phyloP scores from a whole-genome alignment of 192 early-diverging fungal species.

The Dimargaris cristalligena region DNA sequence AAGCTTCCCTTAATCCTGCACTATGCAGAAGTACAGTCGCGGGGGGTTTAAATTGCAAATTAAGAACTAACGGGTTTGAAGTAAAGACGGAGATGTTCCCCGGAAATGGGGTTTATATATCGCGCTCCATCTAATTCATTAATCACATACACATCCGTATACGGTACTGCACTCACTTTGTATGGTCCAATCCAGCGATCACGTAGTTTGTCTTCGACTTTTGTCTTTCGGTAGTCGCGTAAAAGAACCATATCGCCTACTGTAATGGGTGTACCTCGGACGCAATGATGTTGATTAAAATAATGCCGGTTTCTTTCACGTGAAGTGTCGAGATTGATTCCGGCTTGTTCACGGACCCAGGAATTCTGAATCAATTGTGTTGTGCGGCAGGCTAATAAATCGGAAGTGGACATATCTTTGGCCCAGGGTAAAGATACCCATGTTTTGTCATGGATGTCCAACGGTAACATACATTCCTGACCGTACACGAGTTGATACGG shows the following conservation, averaged over 20 bases:
- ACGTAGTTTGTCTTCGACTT: slow-evolving; percentile 7
- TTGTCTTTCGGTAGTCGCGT: not conserved
- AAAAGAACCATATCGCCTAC: slow-evolving; percentile 9
- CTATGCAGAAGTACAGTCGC: too few species aligned
- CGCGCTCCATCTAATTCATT: not conserved
- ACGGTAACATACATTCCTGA: slow-evolving; percentile 5
- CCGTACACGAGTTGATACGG: slow-evolving; percentile 11
- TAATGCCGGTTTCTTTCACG: not conserved
- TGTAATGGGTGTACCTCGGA: not conserved
- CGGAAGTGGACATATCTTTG: not conserved
- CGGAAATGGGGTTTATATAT: not conserved
- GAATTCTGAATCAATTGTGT: slow-evolving; percentile 1
- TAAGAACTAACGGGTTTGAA: not conserved
- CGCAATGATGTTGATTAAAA: not conserved
- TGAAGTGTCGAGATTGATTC: not conserved
- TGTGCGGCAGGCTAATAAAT: not conserved
- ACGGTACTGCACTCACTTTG: not conserved
- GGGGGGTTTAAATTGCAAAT: not conserved
- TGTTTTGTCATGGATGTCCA: not conserved
- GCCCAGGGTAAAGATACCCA: slow-evolving; percentile 6
- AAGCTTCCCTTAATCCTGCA: too few species aligned
- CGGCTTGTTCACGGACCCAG: slow-evolving; percentile 2
- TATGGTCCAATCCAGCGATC: slow-evolving; percentile 11
- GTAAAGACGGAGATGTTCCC: not conserved
- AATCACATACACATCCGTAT: not conserved